phyloP scores from a whole-genome alignment of 164 flowering plant species.

The Vitis rotundifolia region DNA sequence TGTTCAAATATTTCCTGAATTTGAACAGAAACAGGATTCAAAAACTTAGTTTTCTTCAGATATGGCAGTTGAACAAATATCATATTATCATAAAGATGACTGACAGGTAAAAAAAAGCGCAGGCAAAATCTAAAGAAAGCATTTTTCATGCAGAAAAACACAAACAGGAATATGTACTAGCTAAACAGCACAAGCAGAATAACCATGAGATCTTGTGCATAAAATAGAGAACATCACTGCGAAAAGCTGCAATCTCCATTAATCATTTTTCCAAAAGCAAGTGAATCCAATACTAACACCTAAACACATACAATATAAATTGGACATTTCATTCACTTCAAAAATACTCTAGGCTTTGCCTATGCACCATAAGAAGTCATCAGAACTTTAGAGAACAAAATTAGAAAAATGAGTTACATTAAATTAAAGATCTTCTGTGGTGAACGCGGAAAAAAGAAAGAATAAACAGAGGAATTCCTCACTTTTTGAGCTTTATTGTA shows the following conservation, averaged over 20 bases:
- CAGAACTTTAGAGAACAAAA: not conserved
- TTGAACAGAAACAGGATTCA: not conserved
- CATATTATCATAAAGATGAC: not conserved
- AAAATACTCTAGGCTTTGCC: not conserved
- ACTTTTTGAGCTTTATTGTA: slow-evolving; percentile 90
- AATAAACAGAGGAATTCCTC: not conserved
- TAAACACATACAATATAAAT: not conserved
- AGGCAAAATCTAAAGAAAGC: not conserved
- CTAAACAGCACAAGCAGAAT: too few species aligned
- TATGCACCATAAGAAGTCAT: not conserved
- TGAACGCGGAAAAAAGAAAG: not conserved
- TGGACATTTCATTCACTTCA: not conserved
- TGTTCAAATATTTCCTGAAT: slow-evolving; percentile 76
- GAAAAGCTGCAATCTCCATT: not conserved
- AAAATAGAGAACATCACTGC: not conserved
- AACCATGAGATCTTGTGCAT: too few species aligned
- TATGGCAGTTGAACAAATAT: not conserved
- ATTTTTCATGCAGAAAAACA: too few species aligned
- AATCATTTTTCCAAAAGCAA: not conserved
- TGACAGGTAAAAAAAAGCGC: not conserved
- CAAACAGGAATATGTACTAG: too few species aligned
- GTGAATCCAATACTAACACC: not conserved
- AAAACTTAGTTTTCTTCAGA: not conserved
- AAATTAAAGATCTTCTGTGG: not conserved
- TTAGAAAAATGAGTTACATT: too few species aligned